phyloP scores from a whole-genome alignment of 169 alveolate genomes.

The Pseudocohnilembus persalinus region DNA sequence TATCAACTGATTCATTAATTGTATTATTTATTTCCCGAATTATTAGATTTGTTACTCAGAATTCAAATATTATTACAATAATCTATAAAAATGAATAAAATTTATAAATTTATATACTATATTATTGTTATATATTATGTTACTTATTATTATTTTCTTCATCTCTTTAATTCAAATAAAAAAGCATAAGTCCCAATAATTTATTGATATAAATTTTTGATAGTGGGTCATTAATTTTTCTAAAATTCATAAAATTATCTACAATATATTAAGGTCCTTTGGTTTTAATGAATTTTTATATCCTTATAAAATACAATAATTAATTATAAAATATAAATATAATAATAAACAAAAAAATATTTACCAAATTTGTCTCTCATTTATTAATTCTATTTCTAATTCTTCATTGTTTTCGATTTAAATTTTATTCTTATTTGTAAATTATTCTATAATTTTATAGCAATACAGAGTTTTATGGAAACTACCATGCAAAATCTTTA shows the following conservation, averaged over 20 bases:
- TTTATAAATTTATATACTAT: no score
- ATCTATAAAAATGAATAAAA: no score
- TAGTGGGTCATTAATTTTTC: constrained; percentile 2
- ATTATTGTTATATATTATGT: no score
- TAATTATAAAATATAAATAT: not conserved
- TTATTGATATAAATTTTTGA: not conserved
- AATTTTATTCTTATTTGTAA: no score
- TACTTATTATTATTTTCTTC: no score
- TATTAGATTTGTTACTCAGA: no score
- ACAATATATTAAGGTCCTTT: not conserved
- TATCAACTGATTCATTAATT: no score
- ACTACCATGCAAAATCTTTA: not conserved
- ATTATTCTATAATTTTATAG: constrained; percentile 8
- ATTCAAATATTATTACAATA: no score
- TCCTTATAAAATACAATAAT: not conserved
- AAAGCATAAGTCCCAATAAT: constrained; percentile 1
- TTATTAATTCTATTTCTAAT: not conserved
- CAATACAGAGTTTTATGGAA: constrained; percentile 20
- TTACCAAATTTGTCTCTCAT: not conserved
- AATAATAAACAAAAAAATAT: not conserved
- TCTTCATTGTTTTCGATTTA: not conserved
- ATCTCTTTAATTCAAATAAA: no score
- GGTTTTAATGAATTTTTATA: not conserved
- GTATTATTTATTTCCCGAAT: no score
- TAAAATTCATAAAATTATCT: not conserved